A percentile compares a stretch with the other conserved stretches of the same genome.
Conservation (phyloP, 176 grass and related monocot species). For the Oryza glaberrima region DNA sequence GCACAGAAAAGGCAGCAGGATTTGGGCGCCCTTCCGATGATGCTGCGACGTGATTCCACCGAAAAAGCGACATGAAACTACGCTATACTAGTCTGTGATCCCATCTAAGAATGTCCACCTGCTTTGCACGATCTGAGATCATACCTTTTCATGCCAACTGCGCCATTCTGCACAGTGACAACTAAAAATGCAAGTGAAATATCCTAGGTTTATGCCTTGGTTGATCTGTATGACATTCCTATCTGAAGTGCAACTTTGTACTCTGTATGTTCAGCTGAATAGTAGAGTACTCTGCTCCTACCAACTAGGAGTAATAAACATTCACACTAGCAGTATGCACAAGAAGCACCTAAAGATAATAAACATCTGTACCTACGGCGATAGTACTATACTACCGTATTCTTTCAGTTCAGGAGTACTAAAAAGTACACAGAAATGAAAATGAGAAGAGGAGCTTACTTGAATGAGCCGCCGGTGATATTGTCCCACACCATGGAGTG, state of each 20-base stretch:
- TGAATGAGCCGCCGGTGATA: conserved; percentile 91
- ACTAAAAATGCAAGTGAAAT: too few relatives aligned
- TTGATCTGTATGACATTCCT: background rate
- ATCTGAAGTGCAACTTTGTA: background rate
- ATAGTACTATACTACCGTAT: background rate
- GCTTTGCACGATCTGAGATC: conserved; percentile 17
- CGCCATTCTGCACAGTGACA: background rate
- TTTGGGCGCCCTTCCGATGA: conserved; percentile 32
- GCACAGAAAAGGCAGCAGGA: conserved; percentile 45
- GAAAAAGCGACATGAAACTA: conserved; percentile 22
- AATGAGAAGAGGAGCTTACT: conserved; percentile 51
- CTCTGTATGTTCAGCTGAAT: background rate
- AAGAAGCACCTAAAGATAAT: background rate
- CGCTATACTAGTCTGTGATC: conserved; percentile 13
- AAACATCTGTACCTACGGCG: background rate
- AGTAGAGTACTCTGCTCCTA: conserved; percentile 4
- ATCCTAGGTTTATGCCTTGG: too few relatives aligned
- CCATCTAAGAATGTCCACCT: conserved; percentile 13
- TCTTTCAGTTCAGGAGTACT: background rate
- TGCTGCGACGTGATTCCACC: conserved; percentile 40
- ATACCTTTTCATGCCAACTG: background rate
- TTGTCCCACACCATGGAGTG: conserved; percentile 99
- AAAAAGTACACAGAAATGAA: background rate
- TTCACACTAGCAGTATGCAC: background rate
- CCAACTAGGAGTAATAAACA: background rate